Evolutionary conservation across 108 stramenopile species (phyloP).

Genomic region (Hondaea fermentalgiana): DNA sequence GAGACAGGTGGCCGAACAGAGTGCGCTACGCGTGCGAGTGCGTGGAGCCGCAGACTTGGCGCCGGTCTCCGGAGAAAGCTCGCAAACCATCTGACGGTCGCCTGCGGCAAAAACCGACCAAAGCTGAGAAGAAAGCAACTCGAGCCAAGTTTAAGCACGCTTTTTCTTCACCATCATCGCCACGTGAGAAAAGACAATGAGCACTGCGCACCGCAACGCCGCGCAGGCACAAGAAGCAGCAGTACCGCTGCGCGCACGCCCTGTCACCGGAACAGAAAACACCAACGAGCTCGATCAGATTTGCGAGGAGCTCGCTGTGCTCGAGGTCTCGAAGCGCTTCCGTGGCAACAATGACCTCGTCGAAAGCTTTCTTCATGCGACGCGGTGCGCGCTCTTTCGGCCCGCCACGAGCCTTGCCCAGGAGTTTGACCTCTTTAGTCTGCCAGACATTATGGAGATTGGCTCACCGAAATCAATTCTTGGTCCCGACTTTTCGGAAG

Average conservation of each 20-base stretch:
- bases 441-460: background rate
- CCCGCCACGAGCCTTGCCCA: background rate
- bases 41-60: too few species aligned
- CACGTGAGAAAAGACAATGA: too few species aligned
- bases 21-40: too few species aligned
- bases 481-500: background rate
- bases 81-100: too few species aligned
- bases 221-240: too few species aligned
- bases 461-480: background rate
- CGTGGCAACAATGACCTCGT: background rate
- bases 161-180: too few species aligned
- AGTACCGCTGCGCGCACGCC: background rate
- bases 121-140: too few species aligned
- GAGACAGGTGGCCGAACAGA: too few species aligned
- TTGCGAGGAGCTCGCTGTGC: background rate
- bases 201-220: too few species aligned
- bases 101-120: too few species aligned
- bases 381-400: background rate
- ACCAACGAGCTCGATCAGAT: background rate
- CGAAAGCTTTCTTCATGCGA: background rate
- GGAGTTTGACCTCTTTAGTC: background rate
- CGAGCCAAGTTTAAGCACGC: too few species aligned
- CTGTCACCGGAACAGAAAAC: background rate
- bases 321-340: background rate
- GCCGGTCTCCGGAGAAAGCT: too few species aligned